phyloP scores from a whole-genome alignment of 805 yeast genomes.

The Lipomyces spencermartinsiae region DNA sequence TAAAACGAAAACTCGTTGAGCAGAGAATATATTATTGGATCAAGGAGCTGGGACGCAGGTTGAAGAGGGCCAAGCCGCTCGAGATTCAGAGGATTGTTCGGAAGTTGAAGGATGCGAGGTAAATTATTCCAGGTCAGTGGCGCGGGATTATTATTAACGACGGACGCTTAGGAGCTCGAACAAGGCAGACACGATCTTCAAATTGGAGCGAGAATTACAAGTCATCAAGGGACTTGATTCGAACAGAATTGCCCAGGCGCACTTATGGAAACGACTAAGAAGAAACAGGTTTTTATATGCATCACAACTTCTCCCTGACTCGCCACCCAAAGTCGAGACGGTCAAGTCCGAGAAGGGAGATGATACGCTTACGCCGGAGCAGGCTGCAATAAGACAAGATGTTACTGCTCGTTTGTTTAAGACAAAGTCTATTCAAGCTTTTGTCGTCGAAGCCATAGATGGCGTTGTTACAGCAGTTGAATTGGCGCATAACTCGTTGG shows the following conservation, averaged over 20 bases:
- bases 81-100: conserved; percentile 46
- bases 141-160: neutral
- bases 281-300: conserved; percentile 20
- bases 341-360: conserved; percentile 9
- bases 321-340: conserved; percentile 10
- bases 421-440: conserved; percentile 33
- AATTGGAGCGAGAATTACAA: conserved; percentile 39
- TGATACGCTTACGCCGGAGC: neutral
- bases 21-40: conserved; percentile 45
- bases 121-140: conserved; percentile 1
- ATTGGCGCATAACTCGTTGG: conserved; percentile 29
- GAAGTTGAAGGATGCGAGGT: conserved; percentile 41
- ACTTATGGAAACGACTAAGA: conserved; percentile 25
- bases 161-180: conserved; percentile 9
- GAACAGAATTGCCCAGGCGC: conserved; percentile 33
- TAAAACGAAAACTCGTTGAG: conserved; percentile 43
- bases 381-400: conserved; percentile 24
- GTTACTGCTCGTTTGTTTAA: conserved; percentile 41
- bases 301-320: conserved; percentile 26
- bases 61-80: conserved; percentile 45
- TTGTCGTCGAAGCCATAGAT: conserved; percentile 21
- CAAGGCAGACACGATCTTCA: conserved; percentile 28
- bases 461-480: conserved; percentile 28
- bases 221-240: conserved; percentile 38
- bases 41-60: conserved; percentile 40